These are phyloP conservation scores for Xylaria venustula DNA, from an alignment of 495 filamentous ascomycete species.

Conservation along the genomic window DNA sequence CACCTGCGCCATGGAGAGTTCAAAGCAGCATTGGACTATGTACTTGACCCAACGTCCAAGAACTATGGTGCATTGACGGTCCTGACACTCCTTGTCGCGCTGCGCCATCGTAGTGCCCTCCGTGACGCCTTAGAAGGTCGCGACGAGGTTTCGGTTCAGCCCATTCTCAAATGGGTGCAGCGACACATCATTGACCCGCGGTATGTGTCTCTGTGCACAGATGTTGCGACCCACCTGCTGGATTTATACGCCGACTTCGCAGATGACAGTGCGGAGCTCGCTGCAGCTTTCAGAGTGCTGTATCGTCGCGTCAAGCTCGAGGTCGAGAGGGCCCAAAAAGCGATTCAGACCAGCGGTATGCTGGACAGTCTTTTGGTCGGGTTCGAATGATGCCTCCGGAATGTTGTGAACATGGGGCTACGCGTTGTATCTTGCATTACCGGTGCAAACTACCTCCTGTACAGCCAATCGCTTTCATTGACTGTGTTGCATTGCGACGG, in stretches of 20 bases:
- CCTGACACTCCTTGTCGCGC: slow-evolving; percentile 75
- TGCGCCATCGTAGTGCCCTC: slow-evolving; percentile 85
- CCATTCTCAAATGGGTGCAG: slow-evolving; percentile 79
- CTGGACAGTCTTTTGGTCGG: slow-evolving; percentile 65
- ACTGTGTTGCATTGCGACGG: slow-evolving; percentile 45
- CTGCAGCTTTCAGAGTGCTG: slow-evolving; percentile 61
- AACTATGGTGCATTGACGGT: slow-evolving; percentile 56
- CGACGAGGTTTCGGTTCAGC: slow-evolving; percentile 79
- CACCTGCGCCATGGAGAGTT: slow-evolving; percentile 79
- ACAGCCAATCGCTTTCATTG: not conserved
- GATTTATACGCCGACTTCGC: slow-evolving; percentile 85
- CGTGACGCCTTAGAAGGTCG: slow-evolving; percentile 75
- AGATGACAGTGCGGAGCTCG: slow-evolving; percentile 70
- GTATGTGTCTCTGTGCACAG: slow-evolving; percentile 71
- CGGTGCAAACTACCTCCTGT: not conserved
- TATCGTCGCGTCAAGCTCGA: slow-evolving; percentile 68
- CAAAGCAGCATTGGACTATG: slow-evolving; percentile 71
- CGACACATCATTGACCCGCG: slow-evolving; percentile 76
- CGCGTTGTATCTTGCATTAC: not conserved
- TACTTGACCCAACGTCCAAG: slow-evolving; percentile 50
- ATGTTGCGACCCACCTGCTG: slow-evolving; percentile 73
- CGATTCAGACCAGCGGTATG: slow-evolving; percentile 79
- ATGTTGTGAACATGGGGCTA: not conserved
- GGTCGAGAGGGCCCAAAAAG: slow-evolving; percentile 78
- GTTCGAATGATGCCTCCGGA: not conserved